Evolutionary conservation across 2,329 filamentous ascomycete species (phyloP), one percentile per base, ranked within the genome.

Genomic region (Ophiostoma quercus): DNA sequence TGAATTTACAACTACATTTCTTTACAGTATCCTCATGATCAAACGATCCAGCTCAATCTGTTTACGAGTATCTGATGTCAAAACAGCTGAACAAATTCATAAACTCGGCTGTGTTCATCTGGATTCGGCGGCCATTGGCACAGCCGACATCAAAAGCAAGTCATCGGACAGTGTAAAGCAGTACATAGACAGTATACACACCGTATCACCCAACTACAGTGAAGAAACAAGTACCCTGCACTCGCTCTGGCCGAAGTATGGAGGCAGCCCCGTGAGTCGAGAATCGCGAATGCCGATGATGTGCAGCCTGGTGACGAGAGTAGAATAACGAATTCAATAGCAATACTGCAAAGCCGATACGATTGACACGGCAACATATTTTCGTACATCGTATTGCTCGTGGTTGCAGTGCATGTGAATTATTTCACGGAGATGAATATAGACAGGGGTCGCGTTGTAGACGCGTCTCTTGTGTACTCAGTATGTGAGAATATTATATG

Each of bases 221-320:
- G 3, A 12, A 8, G 3, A 9, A 8, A 22, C 47, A 54, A 57
- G 51, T 57, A 12, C 25, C 25, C 25, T 29, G 2, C 19, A 22
- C 47, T 54, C 47, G 51, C 22, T 57, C 51, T 57, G 51, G n/a
- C 51, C 51, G 51, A 57, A 57, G 25, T 25, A 57, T 57, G n/a
- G 51, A 57, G 51, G 51, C 51, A 29, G 22, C n/a, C 51, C n/a
- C 51, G 51, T 57, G 51, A 57, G 51, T 57, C 51, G 51, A 57
- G 51, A 57, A 57, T 25, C 51, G n/a, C 51, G 12, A 25, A 57
- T 25, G 51, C 51, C 51, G 51, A 57, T 54, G n/a, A 54, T 25
- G 5, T 29, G n/a, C 51, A 25, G n/a, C 22, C 22, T 25, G 2
- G 7, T 14, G 9, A n/a, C 43, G 51, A 57, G 9, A 14, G 25